Percentiles rank a stretch among this genome's conserved stretches.
phyloP scores from a whole-genome alignment of 176 grass and related monocot genomes.

The Neostapfia colusana region DNA sequence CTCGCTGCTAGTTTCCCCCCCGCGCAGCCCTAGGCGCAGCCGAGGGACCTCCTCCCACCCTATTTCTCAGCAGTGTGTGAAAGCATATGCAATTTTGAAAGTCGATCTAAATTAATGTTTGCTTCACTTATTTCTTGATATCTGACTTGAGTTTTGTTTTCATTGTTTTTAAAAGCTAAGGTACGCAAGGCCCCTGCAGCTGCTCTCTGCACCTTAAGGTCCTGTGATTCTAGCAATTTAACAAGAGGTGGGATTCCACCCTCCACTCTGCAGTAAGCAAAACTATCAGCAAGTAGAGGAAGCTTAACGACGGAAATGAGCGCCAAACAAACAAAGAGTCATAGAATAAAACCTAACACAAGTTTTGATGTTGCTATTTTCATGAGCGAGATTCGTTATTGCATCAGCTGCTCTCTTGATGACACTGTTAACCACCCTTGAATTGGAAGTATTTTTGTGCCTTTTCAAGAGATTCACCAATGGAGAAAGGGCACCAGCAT shows the following conservation, averaged over 20 bases:
- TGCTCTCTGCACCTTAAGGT: slow-evolving; percentile 98
- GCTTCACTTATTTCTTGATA: slow-evolving; percentile 21
- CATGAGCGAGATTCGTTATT: slow-evolving; percentile 99
- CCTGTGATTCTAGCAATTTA: slow-evolving; percentile 83
- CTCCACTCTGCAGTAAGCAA: slow-evolving; percentile 71
- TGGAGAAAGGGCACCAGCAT: slow-evolving; percentile 88
- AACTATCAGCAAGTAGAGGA: slow-evolving; percentile 40
- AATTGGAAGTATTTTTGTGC: slow-evolving; percentile 64
- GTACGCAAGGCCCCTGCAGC: slow-evolving; percentile 93
- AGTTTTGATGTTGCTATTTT: slow-evolving; percentile 99
- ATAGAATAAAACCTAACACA: slow-evolving; percentile 68
- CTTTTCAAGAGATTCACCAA: slow-evolving; percentile 87
- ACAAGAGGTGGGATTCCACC: slow-evolving; percentile 97
- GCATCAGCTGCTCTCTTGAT: slow-evolving; percentile 99
- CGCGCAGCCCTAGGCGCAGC: too few relatives aligned
- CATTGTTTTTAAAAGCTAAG: slow-evolving; percentile 98
- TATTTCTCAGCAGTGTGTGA: too few relatives aligned
- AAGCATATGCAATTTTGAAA: slow-evolving; percentile 18
- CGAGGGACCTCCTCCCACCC: too few relatives aligned
- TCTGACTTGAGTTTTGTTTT: slow-evolving; percentile 87
- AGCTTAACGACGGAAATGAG: background rate
- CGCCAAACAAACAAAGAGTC: background rate
- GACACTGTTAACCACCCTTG: slow-evolving; percentile 80
- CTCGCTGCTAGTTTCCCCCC: too few relatives aligned
- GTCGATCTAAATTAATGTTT: slow-evolving; percentile 24